Percentiles rank a stretch among this genome's conserved stretches.
Evolutionary conservation across 2,329 filamentous ascomycete species (phyloP).

Genomic region (Fragosphaeria purpurea): DNA sequence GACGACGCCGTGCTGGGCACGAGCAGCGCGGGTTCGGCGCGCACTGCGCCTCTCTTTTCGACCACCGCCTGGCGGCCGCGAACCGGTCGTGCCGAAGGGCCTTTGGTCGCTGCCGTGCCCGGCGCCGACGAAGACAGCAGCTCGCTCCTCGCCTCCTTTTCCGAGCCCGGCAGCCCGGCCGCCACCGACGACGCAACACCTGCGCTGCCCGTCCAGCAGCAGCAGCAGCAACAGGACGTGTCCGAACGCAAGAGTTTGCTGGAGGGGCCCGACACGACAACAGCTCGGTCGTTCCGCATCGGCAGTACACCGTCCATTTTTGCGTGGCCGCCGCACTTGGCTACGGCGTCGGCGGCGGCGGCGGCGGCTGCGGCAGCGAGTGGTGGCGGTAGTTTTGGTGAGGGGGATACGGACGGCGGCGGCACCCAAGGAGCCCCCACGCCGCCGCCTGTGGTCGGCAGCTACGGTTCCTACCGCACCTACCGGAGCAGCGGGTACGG

Average conservation of each 20-base stretch:
- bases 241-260: slow-evolving; percentile 35
- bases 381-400: too few species aligned
- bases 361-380: background rate
- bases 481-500: slow-evolving; percentile 38
- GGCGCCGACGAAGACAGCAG: slow-evolving; percentile 4
- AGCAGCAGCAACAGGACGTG: background rate
- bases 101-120: slow-evolving; percentile 7
- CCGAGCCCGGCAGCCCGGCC: slow-evolving; percentile 5
- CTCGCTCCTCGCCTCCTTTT: background rate
- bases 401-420: too few species aligned
- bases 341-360: slow-evolving; percentile 28
- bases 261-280: slow-evolving; percentile 24
- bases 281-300: slow-evolving; percentile 19
- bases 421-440: too few species aligned
- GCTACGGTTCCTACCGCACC: slow-evolving; percentile 48
- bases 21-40: background rate
- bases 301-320: slow-evolving; percentile 41
- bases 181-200: background rate
- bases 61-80: slow-evolving; percentile 39
- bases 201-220: slow-evolving; percentile 3
- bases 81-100: background rate
- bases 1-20: slow-evolving; percentile 13
- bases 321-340: slow-evolving; percentile 48
- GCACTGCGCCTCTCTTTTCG: slow-evolving; percentile 33
- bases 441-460: slow-evolving; percentile 8